phyloP scores from a whole-genome alignment of 495 filamentous ascomycete species.

The Aspergillus cristatus region DNA sequence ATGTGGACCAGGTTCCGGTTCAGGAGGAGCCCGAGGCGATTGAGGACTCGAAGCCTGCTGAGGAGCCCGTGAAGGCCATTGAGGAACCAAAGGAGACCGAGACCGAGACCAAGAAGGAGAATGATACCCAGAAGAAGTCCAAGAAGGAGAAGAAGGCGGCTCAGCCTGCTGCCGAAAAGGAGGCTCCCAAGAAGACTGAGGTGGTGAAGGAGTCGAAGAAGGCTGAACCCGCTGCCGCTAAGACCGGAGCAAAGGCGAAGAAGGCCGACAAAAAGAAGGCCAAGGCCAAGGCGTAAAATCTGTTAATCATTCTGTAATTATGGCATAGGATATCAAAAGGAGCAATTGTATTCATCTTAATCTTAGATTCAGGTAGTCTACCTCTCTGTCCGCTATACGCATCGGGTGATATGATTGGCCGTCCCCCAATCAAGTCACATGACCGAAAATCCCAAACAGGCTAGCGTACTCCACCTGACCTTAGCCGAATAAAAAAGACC shows the following conservation, averaged over 20 bases:
- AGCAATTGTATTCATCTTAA: too few species aligned
- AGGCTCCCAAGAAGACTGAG: conserved; percentile 10
- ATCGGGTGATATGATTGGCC: conserved; percentile 4
- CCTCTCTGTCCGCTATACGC: too few species aligned
- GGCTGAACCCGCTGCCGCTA: conserved; percentile 11
- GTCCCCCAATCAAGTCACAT: conserved; percentile 4
- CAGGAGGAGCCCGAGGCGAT: conserved; percentile 24
- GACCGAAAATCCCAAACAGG: conserved; percentile 8
- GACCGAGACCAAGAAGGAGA: conserved; percentile 17
- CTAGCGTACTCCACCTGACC: conserved; percentile 19
- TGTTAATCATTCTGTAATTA: background rate
- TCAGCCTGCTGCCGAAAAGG: conserved; percentile 5
- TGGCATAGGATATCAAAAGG: too few species aligned
- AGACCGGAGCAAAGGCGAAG: conserved; percentile 11
- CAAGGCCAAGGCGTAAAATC: conserved; percentile 17
- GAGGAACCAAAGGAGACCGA: conserved; percentile 18
- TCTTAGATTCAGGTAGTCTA: too few species aligned
- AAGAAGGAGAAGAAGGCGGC: conserved; percentile 29
- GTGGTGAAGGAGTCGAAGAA: conserved; percentile 5
- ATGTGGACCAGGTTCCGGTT: conserved; percentile 47
- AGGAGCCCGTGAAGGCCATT: conserved; percentile 21
- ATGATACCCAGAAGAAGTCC: conserved; percentile 30
- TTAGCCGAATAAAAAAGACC: conserved; percentile 17
- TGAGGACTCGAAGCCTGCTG: conserved; percentile 19
- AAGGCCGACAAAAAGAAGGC: conserved; percentile 20